Percentiles rank a stretch among this genome's conserved stretches.
These are phyloP conservation scores for Dipodascus albidus DNA, from an alignment of 805 yeast genomes.

Conservation along the genomic window DNA sequence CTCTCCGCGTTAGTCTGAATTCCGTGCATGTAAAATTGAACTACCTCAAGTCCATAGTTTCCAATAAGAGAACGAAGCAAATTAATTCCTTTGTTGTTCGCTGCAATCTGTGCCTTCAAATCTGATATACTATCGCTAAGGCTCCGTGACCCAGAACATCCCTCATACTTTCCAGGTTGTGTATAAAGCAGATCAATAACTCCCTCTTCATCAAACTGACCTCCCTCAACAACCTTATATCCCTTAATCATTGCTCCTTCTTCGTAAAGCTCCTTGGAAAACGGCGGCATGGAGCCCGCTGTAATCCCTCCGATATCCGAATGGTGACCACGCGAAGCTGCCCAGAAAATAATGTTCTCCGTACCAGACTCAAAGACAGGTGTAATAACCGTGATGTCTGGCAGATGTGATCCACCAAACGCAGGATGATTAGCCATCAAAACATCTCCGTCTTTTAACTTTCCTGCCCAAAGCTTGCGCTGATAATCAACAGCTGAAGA, in stretches of 20 bases:
- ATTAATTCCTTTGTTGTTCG: slow-evolving; percentile 75
- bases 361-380: slow-evolving; percentile 62
- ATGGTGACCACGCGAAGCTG: slow-evolving; percentile 92
- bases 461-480: slow-evolving; percentile 51
- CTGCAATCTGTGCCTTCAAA: slow-evolving; percentile 77
- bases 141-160: slow-evolving; percentile 83
- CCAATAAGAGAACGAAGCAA: slow-evolving; percentile 46
- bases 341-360: slow-evolving; percentile 58
- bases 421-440: slow-evolving; percentile 71
- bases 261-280: slow-evolving; percentile 71
- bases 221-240: slow-evolving; percentile 58
- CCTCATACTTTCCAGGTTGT: slow-evolving; percentile 72
- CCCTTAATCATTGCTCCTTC: slow-evolving; percentile 87
- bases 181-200: slow-evolving; percentile 49
- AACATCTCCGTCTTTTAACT: slow-evolving; percentile 62
- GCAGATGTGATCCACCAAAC: slow-evolving; percentile 78
- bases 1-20: slow-evolving; percentile 69
- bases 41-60: slow-evolving; percentile 50
- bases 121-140: slow-evolving; percentile 77
- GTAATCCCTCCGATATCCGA: slow-evolving; percentile 89
- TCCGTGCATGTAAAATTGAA: slow-evolving; percentile 67
- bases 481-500: slow-evolving; percentile 65
- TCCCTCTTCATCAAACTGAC: slow-evolving; percentile 63
- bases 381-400: slow-evolving; percentile 85
- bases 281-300: slow-evolving; percentile 94